phyloP scores from a whole-genome alignment of 1,139 yeast species.

The Hyphopichia fennica region DNA sequence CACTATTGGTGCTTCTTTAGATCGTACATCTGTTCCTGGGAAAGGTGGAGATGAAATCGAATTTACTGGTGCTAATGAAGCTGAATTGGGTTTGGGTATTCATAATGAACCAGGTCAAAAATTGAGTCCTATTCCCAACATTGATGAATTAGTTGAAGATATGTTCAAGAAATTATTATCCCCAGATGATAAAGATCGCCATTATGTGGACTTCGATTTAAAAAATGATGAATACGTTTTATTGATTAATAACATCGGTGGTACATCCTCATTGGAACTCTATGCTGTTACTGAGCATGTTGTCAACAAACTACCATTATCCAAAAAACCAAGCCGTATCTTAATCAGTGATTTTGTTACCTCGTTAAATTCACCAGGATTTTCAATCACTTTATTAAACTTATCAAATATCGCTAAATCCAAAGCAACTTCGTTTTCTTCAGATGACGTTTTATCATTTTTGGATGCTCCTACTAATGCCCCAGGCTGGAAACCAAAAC shows the following conservation, averaged over 20 bases:
- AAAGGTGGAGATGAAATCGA: conserved; percentile 51
- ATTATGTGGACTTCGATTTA: conserved; percentile 62
- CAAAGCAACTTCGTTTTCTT: conserved; percentile 26
- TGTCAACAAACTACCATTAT: conserved; percentile 48
- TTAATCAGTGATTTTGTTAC: conserved; percentile 78
- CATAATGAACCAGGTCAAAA: conserved; percentile 91
- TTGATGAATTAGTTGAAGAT: conserved; percentile 54
- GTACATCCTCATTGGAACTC: conserved; percentile 76
- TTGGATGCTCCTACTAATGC: conserved; percentile 75
- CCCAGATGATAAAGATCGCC: conserved; percentile 61
- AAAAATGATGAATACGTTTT: conserved; percentile 64
- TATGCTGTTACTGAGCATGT: conserved; percentile 60
- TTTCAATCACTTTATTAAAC: conserved; percentile 75
- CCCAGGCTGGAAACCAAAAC: conserved; percentile 73
- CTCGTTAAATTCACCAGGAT: conserved; percentile 89
- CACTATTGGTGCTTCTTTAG: conserved; percentile 87
- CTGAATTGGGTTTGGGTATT: conserved; percentile 93
- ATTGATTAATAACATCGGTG: conserved; percentile 79
- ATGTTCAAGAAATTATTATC: conserved; percentile 56
- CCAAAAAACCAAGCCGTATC: conserved; percentile 57
- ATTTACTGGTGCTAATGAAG: conserved; percentile 51
- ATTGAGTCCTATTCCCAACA: conserved; percentile 68
- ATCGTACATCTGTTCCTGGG: conserved; percentile 89
- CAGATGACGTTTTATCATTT: conserved; percentile 39
- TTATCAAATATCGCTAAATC: conserved; percentile 45